Evolutionary conservation across 257 asterid species (phyloP), one percentile per base, ranked within the genome.

Genomic region (Orobanche coerulescens): DNA sequence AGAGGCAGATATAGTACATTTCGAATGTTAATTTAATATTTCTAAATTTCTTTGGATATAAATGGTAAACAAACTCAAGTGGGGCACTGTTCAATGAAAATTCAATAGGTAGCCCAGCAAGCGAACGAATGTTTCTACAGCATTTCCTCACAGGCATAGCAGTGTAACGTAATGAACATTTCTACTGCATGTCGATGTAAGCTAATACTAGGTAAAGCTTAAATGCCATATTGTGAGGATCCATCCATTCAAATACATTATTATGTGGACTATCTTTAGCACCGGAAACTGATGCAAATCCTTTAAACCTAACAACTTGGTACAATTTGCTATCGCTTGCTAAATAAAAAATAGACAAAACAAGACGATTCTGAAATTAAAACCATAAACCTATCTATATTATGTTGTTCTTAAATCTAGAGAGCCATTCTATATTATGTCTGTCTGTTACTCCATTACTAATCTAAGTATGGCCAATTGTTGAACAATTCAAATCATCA

Each of bases 251-350:
- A 16, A 47, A 30, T 49, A 40, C 53, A 50, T 52, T 34, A 16
- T 13, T 49, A 22, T 14, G 50, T 30, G 54, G 19, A 59, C 18
- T 40, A 31, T 42, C 60, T 53, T 42, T 20, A 64, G 67, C 64
- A 58, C 20, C 34, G 31, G 67, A 58, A 64, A 20, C 54, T 51
- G 49, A 58, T 28, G 23, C 16, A 46, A 44, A 48, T 59, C 15
- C 26, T 16, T 25, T 52, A 16, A 22, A 58, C 25, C 22, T 37
- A 19, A 19, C 28, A 67, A 58, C 13, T 44, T 53, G 26, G 14
- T 33, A 40, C 9, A 51, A 36, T 18, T 36, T 30, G 52, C 42
- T 69, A 52, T 47, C 61, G 39, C 46, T n/a, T 28, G 33, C 33
- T 54, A 39, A n/a, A n/a, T 53, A 36, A 20, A n/a, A 20, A 54